Percentiles rank a stretch among this genome's conserved stretches.
These are phyloP conservation scores for Penicillium sp. DNA, from an alignment of 2,329 filamentous ascomycete genomes.

Conservation along the genomic window DNA sequence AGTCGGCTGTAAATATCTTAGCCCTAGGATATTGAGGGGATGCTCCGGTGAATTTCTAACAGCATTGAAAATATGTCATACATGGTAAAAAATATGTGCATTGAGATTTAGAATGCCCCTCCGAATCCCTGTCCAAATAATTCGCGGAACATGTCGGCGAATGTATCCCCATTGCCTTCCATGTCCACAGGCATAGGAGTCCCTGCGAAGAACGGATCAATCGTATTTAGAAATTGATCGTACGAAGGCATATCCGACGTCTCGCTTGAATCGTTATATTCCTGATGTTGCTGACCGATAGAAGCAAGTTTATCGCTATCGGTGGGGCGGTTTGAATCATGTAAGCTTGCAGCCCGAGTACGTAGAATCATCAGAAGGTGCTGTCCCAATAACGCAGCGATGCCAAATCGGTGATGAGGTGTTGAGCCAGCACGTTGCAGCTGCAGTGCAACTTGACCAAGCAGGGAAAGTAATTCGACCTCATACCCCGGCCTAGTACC, in stretches of 20 bases:
- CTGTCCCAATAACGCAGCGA: conserved; percentile 27
- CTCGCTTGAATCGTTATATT: not conserved
- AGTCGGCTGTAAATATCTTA: conserved; percentile 35
- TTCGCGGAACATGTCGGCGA: conserved; percentile 24
- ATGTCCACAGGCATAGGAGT: conserved; percentile 11
- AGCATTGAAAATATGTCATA: no score
- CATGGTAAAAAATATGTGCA: no score
- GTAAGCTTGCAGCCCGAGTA: conserved; percentile 17
- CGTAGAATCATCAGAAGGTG: conserved; percentile 26
- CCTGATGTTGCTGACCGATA: not conserved
- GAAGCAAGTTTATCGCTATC: not conserved
- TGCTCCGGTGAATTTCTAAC: no score
- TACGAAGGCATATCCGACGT: conserved; percentile 12
- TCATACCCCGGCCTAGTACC: conserved; percentile 18
- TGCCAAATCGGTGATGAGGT: conserved; percentile 26
- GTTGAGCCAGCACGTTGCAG: conserved; percentile 25
- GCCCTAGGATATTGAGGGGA: no score
- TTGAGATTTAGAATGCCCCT: conserved; percentile 17
- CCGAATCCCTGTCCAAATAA: conserved; percentile 25
- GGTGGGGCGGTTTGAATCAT: not conserved
- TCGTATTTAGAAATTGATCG: not conserved
- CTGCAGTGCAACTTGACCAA: conserved; percentile 25
- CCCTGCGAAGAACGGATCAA: conserved; percentile 22
- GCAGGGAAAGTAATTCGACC: conserved; percentile 23
- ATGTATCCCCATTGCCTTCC: conserved; percentile 19